Percentiles rank a stretch among this genome's conserved stretches.
phyloP scores from a whole-genome alignment of 371 early-diverging fungal genomes.

The Rhizopus arrhizus region DNA sequence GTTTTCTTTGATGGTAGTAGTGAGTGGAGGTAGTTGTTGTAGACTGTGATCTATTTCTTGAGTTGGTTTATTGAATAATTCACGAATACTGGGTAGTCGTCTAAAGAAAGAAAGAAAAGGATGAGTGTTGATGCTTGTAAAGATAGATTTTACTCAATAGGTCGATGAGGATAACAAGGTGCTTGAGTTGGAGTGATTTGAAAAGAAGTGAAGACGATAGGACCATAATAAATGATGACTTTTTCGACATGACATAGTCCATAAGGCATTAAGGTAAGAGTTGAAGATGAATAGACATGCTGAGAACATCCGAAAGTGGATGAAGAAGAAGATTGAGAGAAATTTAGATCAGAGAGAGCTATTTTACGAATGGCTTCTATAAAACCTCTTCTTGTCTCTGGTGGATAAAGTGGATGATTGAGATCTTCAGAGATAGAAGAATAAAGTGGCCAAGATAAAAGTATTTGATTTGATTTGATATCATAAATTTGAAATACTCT shows the following conservation, averaged over 20 bases:
- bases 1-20: too few relatives aligned
- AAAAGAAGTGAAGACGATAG: slow-evolving; percentile 33
- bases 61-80: slow-evolving; percentile 4
- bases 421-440: neutral
- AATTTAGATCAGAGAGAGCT: neutral
- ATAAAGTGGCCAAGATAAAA: slow-evolving; percentile 15
- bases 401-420: neutral
- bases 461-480: slow-evolving; percentile 7
- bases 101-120: neutral
- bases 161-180: neutral
- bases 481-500: slow-evolving; percentile 29
- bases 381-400: slow-evolving; percentile 7
- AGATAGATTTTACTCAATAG: neutral
- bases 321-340: neutral
- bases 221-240: slow-evolving; percentile 37
- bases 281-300: slow-evolving; percentile 33
- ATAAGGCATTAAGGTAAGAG: slow-evolving; percentile 10
- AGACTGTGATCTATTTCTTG: neutral
- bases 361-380: neutral
- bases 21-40: too few relatives aligned
- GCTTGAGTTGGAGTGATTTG: slow-evolving; percentile 21
- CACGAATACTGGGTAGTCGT: slow-evolving; percentile 9
- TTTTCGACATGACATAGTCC: slow-evolving; percentile 31
- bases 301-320: slow-evolving; percentile 26
- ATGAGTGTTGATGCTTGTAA: too few relatives aligned